Evolutionary conservation across 2,329 filamentous ascomycete genomes (phyloP), one percentile per base, ranked within the genome.

Genomic region (Fusarium sambucinum): DNA sequence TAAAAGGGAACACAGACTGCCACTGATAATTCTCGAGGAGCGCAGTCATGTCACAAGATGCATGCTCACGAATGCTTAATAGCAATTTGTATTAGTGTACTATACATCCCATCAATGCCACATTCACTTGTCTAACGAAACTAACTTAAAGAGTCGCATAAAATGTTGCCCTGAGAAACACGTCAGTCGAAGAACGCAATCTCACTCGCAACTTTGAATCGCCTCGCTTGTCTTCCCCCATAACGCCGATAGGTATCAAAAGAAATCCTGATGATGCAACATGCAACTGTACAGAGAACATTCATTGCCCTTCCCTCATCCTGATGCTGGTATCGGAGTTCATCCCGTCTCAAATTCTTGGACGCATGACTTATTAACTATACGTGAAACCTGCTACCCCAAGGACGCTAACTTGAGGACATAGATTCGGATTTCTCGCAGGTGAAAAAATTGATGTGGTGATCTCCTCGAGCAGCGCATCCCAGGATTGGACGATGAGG

Each of bases 401-500:
- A 73, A 55, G 65, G 64, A 45, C 62, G 62, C 74, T 78, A 78
- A 59, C 71, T 74, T 63, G 72, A 65, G 69, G 67, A 61, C 66
- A 73, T 44, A 50, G 77, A 75, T 52, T 82, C 80, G 23, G 80
- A 74, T 72, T 85, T 84, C 63, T 88, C 86, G 79, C 91, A 94
- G 32, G 88, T 89, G 75, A 95, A 96, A 29, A 98, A 84, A 77
- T 97, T 97, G 75, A 99, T 90, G 77, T 97, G 92, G 63, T 94
- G 89, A 76, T 97, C 94, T 57, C 94, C 92, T 42, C 93, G 86
- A 6, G 94, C 92, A 2, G 94, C 92, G 74, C 92, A 96, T 35
- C 93, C 94, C 65, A 99, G 86, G 79, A 97, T 90, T 81, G 97
- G 94, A 53, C 92, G 89, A 79, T 99, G 96, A 1, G 96, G 96